These are phyloP conservation scores for Claviceps lovelessii DNA, from an alignment of 2,329 filamentous ascomycete species.

Conservation along the genomic window DNA sequence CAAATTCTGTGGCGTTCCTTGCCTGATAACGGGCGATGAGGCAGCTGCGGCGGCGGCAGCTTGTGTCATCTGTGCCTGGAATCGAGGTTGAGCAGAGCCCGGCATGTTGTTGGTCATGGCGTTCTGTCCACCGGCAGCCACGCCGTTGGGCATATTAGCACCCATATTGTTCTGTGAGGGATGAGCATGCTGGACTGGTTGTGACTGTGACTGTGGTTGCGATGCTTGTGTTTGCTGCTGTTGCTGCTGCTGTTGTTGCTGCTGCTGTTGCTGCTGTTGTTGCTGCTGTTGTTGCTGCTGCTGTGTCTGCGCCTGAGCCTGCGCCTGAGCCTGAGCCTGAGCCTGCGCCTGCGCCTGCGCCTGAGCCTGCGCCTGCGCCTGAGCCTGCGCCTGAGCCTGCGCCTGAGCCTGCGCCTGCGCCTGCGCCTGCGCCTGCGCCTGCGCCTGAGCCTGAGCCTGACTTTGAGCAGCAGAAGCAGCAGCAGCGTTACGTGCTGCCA, in stretches of 20 bases:
- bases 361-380: slow-evolving; percentile 7
- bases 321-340: background rate
- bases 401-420: background rate
- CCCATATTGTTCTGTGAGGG: slow-evolving; percentile 23
- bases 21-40: slow-evolving; percentile 52
- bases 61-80: slow-evolving; percentile 44
- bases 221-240: background rate
- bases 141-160: slow-evolving; percentile 26
- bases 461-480: slow-evolving; percentile 14
- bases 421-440: slow-evolving; percentile 2
- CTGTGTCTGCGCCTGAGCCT: background rate
- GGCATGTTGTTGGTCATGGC: slow-evolving; percentile 25
- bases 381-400: background rate
- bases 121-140: slow-evolving; percentile 16
- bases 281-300: no score
- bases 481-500: slow-evolving; percentile 15
- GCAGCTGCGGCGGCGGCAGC: slow-evolving; percentile 28
- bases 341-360: slow-evolving; percentile 8
- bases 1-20: slow-evolving; percentile 50
- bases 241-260: slow-evolving; percentile 2
- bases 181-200: slow-evolving; percentile 19
- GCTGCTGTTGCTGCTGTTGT: background rate
- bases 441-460: slow-evolving; percentile 11
- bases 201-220: slow-evolving; percentile 5
- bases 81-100: slow-evolving; percentile 30